These are phyloP conservation scores for Penicillium fuscoglaucum DNA, from an alignment of 2,329 filamentous ascomycete genomes.

Conservation along the genomic window DNA sequence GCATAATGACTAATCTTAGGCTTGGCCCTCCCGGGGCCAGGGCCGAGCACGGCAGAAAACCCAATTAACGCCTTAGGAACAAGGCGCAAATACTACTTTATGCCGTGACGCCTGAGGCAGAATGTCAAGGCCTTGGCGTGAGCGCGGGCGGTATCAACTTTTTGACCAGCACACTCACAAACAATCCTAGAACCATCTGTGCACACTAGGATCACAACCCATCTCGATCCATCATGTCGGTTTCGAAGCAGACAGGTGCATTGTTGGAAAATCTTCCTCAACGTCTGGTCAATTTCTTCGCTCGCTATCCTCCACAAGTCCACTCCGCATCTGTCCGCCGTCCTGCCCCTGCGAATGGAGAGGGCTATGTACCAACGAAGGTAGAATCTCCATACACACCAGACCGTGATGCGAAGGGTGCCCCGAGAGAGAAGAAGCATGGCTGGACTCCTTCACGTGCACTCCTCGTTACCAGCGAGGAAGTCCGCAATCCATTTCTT, in stretches of 20 bases:
- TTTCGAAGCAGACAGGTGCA: conserved; percentile 16
- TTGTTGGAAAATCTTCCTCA: conserved; percentile 59
- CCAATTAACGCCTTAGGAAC: neutral
- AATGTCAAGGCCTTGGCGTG: neutral
- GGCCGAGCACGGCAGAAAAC: neutral
- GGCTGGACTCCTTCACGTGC: conserved; percentile 34
- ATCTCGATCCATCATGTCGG: conserved; percentile 24
- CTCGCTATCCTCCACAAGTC: conserved; percentile 74
- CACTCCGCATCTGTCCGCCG: conserved; percentile 46
- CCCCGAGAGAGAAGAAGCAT: conserved; percentile 35
- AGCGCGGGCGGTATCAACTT: conserved; percentile 12
- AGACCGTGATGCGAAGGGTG: conserved; percentile 45
- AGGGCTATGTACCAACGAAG: conserved; percentile 22
- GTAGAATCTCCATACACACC: conserved; percentile 44
- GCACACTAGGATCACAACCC: conserved; percentile 2
- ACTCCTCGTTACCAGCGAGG: conserved; percentile 45
- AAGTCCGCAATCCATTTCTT: conserved; percentile 74
- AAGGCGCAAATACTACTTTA: neutral
- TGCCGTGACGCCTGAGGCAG: neutral
- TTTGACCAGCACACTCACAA: conserved; percentile 6
- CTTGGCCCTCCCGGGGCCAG: too few relatives aligned
- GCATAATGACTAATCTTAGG: too few relatives aligned
- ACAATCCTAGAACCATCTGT: neutral
- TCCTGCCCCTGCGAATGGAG: conserved; percentile 27
- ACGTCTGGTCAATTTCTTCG: conserved; percentile 81